Base-by-base conservation (phyloP, 2,329 filamentous ascomycete species). In the Triangularia setosa region DNA sequence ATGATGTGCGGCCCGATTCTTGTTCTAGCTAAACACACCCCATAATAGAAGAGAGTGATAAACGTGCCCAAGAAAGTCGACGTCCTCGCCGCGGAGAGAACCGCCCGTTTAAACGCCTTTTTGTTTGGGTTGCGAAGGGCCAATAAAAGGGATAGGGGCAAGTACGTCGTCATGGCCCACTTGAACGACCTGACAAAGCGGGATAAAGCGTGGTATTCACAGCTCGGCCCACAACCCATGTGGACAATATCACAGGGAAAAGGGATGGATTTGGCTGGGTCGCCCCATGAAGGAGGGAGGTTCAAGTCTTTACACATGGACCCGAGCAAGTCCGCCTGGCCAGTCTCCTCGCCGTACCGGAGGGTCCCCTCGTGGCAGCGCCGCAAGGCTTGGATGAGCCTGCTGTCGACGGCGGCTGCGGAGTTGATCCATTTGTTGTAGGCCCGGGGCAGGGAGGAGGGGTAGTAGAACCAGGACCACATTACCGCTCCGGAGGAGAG, bases 401-500 rank as follows among this genome's bases (percentile, higher is more conserved):
- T 89, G 14, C 77, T 72, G 74, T 96, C 92, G 21, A 95, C 87
- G 54, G 88, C 83, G 3, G 92, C 92, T 3, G 89, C 90, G 23
- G 88, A 87, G 48, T 84, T 86, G 70, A 96, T 95, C 92, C 92
- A 96, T 73, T 87, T 89, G 71, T 87, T 89, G 78, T 96, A 96
- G 48, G 88, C 83, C 27, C 79, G 82, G 1, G 92, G 92, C 1
- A 96, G 82, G 21, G 85, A 83, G 35, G 85, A 81, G 0, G 92
- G 91, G 9, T 81, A 75, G 78, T 94, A 96, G 74, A 96, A 89
- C 90, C 91, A 96, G 18, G 91, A 85, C 89, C 91, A 94, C 92
- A 96, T 96, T 69, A 96, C 88, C 40, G 91, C 78, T 23, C 88
- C 89, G 44, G 85, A 87, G 21, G 90, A 93, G 33, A 83, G 75